These are phyloP conservation scores for Globisporangium canariense DNA, from an alignment of 352 stramenopile genomes.

Conservation along the genomic window DNA sequence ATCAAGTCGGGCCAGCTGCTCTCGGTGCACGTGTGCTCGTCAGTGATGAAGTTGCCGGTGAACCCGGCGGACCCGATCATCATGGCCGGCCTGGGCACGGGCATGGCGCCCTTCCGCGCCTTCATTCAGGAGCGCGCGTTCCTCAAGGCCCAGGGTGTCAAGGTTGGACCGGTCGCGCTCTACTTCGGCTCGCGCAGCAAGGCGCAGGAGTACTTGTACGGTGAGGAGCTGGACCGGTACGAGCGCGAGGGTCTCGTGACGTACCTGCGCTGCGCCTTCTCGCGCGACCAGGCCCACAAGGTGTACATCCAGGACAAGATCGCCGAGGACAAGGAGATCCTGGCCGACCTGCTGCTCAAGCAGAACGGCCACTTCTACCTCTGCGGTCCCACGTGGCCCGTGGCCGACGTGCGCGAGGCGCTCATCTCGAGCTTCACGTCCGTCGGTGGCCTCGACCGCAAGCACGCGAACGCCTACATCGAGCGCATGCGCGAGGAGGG, in stretches of 20 bases:
- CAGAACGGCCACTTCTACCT: slow-evolving; percentile 86
- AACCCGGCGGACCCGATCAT: slow-evolving; percentile 73
- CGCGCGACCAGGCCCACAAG: slow-evolving; percentile 86
- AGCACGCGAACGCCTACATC: slow-evolving; percentile 67
- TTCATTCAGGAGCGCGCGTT: slow-evolving; percentile 88
- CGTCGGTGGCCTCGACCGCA: slow-evolving; percentile 52
- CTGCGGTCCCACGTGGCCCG: slow-evolving; percentile 80
- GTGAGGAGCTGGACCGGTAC: slow-evolving; percentile 87
- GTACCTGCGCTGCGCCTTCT: slow-evolving; percentile 84
- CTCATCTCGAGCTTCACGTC: slow-evolving; percentile 54
- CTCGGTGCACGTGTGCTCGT: slow-evolving; percentile 68
- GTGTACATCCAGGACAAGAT: slow-evolving; percentile 90
- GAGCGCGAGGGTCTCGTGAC: slow-evolving; percentile 79
- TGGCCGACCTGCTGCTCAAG: slow-evolving; percentile 68
- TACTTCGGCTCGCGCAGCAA: slow-evolving; percentile 96
- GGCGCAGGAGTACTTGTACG: slow-evolving; percentile 96
- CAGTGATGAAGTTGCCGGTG: slow-evolving; percentile 72
- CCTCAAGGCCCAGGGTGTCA: slow-evolving; percentile 54
- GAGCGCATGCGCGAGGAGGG: slow-evolving; percentile 78
- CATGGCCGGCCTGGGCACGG: slow-evolving; percentile 86
- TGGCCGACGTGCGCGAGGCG: slow-evolving; percentile 70
- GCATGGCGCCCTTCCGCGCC: slow-evolving; percentile 89
- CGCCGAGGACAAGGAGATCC: slow-evolving; percentile 70
- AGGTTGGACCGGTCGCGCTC: slow-evolving; percentile 74
- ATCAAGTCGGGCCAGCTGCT: slow-evolving; percentile 50